Evolutionary conservation across 1,139 yeast species (phyloP).

Genomic region (Blastobotrys niveus): DNA sequence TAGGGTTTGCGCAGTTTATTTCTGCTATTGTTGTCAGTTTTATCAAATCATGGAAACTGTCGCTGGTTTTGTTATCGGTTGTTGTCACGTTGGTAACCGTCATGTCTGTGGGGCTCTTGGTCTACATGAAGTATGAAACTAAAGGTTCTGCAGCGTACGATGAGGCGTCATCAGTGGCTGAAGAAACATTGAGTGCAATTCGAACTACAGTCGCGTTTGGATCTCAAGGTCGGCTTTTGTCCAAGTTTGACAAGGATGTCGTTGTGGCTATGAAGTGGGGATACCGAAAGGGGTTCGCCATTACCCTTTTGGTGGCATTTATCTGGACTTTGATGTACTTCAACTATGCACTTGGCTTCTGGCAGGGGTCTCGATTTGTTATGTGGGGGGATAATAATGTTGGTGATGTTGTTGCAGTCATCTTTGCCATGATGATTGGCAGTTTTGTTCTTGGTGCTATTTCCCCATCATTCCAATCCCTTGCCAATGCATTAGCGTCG

Average conservation of each 20-base stretch:
- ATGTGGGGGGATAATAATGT: constrained; percentile 31
- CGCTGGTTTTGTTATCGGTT: constrained; percentile 35
- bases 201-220: constrained; percentile 43
- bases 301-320: constrained; percentile 35
- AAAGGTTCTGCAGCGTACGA: constrained; percentile 32
- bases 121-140: constrained; percentile 34
- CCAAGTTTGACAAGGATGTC: constrained; percentile 33
- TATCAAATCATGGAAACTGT: constrained; percentile 38
- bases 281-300: constrained; percentile 30
- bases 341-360: constrained; percentile 40
- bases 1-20: constrained; percentile 33
- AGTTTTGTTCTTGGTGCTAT: constrained; percentile 39
- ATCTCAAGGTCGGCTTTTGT: constrained; percentile 36
- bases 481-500: constrained; percentile 39
- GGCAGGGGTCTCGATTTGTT: constrained; percentile 41
- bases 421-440: constrained; percentile 40
- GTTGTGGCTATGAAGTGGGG: constrained; percentile 28
- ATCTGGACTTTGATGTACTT: constrained; percentile 35
- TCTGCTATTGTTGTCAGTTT: constrained; percentile 40
- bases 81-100: constrained; percentile 32
- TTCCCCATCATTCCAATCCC: constrained; percentile 39
- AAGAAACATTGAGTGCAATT: constrained; percentile 39
- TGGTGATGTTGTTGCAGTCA: constrained; percentile 35
- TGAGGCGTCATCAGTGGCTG: constrained; percentile 40
- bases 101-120: constrained; percentile 30